These are phyloP conservation scores for Cercospora sesami DNA, from an alignment of 2,329 filamentous ascomycete genomes.

Conservation along the genomic window DNA sequence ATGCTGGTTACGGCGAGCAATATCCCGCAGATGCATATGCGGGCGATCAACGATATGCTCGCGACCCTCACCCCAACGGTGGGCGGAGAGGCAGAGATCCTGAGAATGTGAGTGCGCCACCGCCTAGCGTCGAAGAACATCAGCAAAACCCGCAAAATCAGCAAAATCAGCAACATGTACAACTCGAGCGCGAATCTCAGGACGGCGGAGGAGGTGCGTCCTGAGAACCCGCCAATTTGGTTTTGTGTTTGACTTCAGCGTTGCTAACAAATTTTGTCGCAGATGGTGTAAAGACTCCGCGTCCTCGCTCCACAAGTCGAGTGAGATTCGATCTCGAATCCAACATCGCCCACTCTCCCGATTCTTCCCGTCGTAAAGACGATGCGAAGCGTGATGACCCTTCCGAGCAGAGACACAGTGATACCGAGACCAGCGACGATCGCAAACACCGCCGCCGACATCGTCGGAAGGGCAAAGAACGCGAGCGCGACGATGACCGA, in stretches of 20 bases:
- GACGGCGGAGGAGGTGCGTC: constrained; percentile 32
- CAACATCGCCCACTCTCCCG: constrained; percentile 36
- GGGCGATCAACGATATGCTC: constrained; percentile 36
- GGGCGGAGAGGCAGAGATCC: constrained; percentile 34
- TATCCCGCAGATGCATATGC: constrained; percentile 38
- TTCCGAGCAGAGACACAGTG: constrained; percentile 23
- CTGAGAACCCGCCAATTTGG: constrained; percentile 22
- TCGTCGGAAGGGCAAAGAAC: constrained; percentile 23
- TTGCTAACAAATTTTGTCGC: constrained; percentile 8
- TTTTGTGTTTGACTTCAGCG: background rate
- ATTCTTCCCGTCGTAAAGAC: constrained; percentile 27
- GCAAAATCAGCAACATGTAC: constrained; percentile 8
- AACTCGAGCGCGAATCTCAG: constrained; percentile 34
- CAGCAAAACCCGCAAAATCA: constrained; percentile 16
- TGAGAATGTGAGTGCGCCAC: constrained; percentile 52
- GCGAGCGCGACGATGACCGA: constrained; percentile 19
- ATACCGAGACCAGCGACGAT: constrained; percentile 26
- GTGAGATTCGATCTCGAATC: constrained; percentile 38
- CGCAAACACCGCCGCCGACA: constrained; percentile 25
- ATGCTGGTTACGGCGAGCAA: constrained; percentile 36
- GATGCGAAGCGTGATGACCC: constrained; percentile 29
- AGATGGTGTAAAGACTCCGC: constrained; percentile 37
- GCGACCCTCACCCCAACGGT: constrained; percentile 25
- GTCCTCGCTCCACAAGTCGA: constrained; percentile 33
- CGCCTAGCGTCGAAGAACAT: constrained; percentile 20